Percentiles rank a stretch among this genome's conserved stretches.
Conservation (phyloP, 441 rosid species). For the Pelargonium myrrhifolium region DNA sequence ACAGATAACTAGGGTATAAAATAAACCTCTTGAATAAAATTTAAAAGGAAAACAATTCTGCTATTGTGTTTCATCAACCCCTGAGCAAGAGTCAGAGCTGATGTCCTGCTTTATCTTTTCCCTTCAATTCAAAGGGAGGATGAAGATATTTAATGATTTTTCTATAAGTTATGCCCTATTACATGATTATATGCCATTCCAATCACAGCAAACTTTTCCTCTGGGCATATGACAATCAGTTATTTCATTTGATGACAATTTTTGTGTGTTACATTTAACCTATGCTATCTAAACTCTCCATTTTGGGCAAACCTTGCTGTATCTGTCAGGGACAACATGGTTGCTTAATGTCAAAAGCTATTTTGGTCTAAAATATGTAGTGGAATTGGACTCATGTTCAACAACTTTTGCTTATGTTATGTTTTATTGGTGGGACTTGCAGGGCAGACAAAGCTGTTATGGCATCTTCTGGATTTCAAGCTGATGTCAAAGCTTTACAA, state of each 20-base stretch:
- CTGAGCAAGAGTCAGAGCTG: no score
- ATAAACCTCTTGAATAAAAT: no score
- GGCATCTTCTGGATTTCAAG: constrained; percentile 99
- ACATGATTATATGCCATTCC: neutral
- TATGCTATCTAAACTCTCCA: neutral
- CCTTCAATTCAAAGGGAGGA: no score
- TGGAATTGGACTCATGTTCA: no score
- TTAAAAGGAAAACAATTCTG: no score
- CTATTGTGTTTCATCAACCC: no score
- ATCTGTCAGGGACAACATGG: neutral
- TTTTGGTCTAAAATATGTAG: neutral
- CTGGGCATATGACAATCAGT: neutral
- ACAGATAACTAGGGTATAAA: no score
- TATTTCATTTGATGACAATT: neutral
- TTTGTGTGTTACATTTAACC: neutral
- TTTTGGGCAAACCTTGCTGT: neutral
- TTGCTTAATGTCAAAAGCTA: neutral
- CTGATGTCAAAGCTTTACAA: constrained; percentile 89
- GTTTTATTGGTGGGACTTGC: constrained; percentile 17
- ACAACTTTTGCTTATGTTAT: neutral
- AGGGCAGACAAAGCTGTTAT: constrained; percentile 78
- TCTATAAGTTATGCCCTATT: no score
- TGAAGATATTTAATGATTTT: no score
- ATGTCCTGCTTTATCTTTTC: no score
- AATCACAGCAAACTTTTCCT: neutral